Evolutionary conservation across 805 yeast species (phyloP).

Genomic region (Dipodascus geniculatus): DNA sequence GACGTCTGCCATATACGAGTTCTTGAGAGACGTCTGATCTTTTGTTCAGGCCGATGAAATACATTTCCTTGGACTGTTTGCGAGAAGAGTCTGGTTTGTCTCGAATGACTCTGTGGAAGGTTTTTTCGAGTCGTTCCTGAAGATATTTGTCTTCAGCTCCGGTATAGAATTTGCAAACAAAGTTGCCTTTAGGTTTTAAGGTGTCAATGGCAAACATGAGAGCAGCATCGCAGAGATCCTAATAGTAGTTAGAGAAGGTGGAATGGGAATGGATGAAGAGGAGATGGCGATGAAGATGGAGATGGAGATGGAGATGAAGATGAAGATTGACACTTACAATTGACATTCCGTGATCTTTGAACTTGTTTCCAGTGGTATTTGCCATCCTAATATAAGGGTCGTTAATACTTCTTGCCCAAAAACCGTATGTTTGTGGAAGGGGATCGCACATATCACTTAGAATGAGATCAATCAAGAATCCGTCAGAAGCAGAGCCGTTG

Average conservation of each 20-base stretch:
- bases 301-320: too few relatives aligned
- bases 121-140: constrained; percentile 43
- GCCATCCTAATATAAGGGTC: constrained; percentile 82
- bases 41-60: constrained; percentile 57
- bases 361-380: constrained; percentile 74
- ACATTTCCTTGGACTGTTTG: constrained; percentile 68
- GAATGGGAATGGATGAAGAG: not conserved
- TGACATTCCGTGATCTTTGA: constrained; percentile 72
- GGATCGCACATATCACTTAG: constrained; percentile 77
- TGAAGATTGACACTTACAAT: constrained; percentile 35
- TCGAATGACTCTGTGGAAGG: constrained; percentile 52
- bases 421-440: constrained; percentile 36
- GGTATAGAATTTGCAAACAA: constrained; percentile 75
- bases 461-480: constrained; percentile 47
- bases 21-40: constrained; percentile 18
- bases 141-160: constrained; percentile 67
- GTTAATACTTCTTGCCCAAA: constrained; percentile 58
- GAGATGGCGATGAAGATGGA: not conserved
- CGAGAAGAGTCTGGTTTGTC: constrained; percentile 79
- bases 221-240: constrained; percentile 88
- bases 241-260: constrained; percentile 1
- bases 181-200: constrained; percentile 56
- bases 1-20: constrained; percentile 8
- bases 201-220: constrained; percentile 60
- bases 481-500: constrained; percentile 13